Conservation (phyloP, 2,329 filamentous ascomycete species). For the Aspergillus alliaceus region DNA sequence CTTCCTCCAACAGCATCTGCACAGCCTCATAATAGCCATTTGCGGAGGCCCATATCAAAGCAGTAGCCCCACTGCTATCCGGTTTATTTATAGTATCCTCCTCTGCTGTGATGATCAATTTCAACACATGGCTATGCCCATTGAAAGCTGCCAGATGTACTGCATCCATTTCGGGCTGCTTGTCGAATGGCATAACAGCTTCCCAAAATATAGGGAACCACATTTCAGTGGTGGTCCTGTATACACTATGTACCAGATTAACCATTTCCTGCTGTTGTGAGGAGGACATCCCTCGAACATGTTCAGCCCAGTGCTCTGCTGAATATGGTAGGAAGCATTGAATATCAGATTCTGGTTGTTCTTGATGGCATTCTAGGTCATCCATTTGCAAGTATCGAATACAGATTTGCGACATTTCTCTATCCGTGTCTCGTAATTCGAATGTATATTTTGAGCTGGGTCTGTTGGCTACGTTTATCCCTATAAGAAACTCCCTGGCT, state of each 20-base stretch:
- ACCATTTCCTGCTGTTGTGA: neutral
- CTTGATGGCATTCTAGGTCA: neutral
- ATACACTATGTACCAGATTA: neutral
- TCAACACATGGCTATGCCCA: neutral
- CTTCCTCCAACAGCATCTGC: constrained; percentile 10
- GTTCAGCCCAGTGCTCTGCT: neutral
- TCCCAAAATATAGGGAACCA: neutral
- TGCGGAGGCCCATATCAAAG: neutral
- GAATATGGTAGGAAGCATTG: neutral
- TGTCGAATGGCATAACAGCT: neutral
- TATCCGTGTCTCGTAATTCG: neutral
- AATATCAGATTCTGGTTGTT: neutral
- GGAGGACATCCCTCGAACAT: neutral
- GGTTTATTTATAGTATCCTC: neutral
- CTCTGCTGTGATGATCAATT: neutral
- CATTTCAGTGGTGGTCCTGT: neutral
- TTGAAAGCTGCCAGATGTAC: neutral
- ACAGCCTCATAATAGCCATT: neutral
- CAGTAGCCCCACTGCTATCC: neutral
- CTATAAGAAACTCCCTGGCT: constrained; percentile 8
- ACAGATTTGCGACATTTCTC: neutral
- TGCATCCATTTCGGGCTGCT: neutral
- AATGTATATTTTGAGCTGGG: neutral
- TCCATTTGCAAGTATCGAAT: neutral
- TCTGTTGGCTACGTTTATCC: neutral